Conservation (phyloP, 2,329 filamentous ascomycete species). For the Cyphellophora attinorum region DNA sequence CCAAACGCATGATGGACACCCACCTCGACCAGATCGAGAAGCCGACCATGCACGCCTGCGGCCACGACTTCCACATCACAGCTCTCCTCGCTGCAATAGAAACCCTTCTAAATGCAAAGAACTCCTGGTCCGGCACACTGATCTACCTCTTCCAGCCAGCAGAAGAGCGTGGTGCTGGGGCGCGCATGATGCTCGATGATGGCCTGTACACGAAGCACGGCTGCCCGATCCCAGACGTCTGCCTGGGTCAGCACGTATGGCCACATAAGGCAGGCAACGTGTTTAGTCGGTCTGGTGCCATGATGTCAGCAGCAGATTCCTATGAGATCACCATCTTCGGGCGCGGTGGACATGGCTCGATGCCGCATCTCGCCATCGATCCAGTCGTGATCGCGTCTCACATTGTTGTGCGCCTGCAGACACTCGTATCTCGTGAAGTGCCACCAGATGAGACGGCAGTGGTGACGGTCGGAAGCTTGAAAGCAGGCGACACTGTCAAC, state of each 20-base stretch:
- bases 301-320: slow-evolving; percentile 34
- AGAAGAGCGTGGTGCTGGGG: slow-evolving; percentile 55
- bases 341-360: slow-evolving; percentile 47
- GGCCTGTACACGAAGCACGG: slow-evolving; percentile 38
- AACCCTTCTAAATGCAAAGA: slow-evolving; percentile 31
- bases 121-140: slow-evolving; percentile 53
- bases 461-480: slow-evolving; percentile 47
- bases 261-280: slow-evolving; percentile 29
- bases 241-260: slow-evolving; percentile 49
- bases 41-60: slow-evolving; percentile 47
- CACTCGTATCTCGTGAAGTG: slow-evolving; percentile 45
- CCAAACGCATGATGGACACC: slow-evolving; percentile 25
- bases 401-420: slow-evolving; percentile 48
- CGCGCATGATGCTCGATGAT: slow-evolving; percentile 52
- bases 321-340: slow-evolving; percentile 46
- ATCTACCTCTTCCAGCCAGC: slow-evolving; percentile 57
- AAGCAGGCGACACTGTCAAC: slow-evolving; percentile 51
- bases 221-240: slow-evolving; percentile 44
- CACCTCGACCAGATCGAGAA: slow-evolving; percentile 37
- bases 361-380: slow-evolving; percentile 47
- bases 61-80: slow-evolving; percentile 52
- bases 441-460: slow-evolving; percentile 45
- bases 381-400: slow-evolving; percentile 48
- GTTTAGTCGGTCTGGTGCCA: slow-evolving; percentile 25
- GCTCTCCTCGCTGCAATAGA: slow-evolving; percentile 44